phyloP scores from a whole-genome alignment of 805 yeast genomes.

The Ogataea angusta region DNA sequence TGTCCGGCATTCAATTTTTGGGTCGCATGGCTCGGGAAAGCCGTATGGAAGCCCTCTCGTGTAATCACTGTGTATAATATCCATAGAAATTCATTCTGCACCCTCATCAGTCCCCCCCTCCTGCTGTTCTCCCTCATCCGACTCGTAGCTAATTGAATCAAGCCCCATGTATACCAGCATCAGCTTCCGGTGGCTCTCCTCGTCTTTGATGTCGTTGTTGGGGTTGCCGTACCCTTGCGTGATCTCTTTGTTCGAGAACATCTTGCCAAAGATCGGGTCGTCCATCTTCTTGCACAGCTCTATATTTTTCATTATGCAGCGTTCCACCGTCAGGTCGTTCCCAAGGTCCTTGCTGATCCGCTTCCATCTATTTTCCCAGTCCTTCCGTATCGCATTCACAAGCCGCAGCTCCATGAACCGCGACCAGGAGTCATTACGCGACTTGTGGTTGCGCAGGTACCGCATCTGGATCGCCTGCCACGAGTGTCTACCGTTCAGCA shows the following conservation, averaged over 20 bases:
- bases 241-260: conserved; percentile 31
- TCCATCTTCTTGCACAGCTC: conserved; percentile 34
- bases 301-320: conserved; percentile 30
- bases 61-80: conserved; percentile 3
- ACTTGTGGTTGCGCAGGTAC: conserved; percentile 39
- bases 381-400: conserved; percentile 32
- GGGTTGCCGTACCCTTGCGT: conserved; percentile 25
- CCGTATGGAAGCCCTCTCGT: conserved; percentile 2
- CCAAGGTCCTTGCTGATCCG: conserved; percentile 35
- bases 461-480: conserved; percentile 50
- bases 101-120: conserved; percentile 3
- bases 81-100: background rate
- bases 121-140: conserved; percentile 23
- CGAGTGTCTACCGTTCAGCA: conserved; percentile 33
- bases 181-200: conserved; percentile 33
- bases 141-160: conserved; percentile 34
- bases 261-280: conserved; percentile 21
- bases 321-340: conserved; percentile 27
- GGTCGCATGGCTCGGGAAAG: conserved; percentile 5
- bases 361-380: conserved; percentile 42
- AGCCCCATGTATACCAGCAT: conserved; percentile 37
- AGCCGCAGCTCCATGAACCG: conserved; percentile 34
- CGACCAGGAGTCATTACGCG: conserved; percentile 35
- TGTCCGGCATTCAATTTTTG: conserved; percentile 5
- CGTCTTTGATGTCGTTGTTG: conserved; percentile 30